Evolutionary conservation across 23 red algal species (phyloP).

Genomic region (Gracilariopsis chorda): DNA sequence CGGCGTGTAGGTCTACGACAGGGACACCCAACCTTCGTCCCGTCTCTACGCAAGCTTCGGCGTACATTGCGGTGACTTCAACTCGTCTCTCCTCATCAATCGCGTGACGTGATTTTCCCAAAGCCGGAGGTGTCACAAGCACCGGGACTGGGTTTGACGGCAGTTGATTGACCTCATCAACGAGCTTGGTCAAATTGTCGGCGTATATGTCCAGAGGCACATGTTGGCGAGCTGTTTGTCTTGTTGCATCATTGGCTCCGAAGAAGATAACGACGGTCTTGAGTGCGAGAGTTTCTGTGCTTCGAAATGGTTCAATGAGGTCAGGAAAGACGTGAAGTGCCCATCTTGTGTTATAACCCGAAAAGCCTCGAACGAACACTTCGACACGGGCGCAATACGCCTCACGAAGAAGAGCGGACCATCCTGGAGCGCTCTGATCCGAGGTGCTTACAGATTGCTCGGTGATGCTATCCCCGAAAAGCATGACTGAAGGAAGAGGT

Average conservation of each 20-base stretch:
- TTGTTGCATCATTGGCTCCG: conserved; percentile 66
- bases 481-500: conserved; percentile 21
- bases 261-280: conserved; percentile 58
- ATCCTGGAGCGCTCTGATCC: conserved; percentile 22
- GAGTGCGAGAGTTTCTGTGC: background rate
- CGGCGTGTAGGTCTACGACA: conserved; percentile 44
- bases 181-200: conserved; percentile 47
- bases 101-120: background rate
- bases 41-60: conserved; percentile 35
- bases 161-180: conserved; percentile 3
- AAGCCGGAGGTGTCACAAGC: conserved; percentile 43
- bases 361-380: conserved; percentile 60
- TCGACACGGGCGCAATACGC: conserved; percentile 26
- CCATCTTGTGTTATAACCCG: conserved; percentile 68
- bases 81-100: background rate
- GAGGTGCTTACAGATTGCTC: conserved; percentile 8
- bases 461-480: conserved; percentile 63
- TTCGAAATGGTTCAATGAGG: background rate
- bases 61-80: conserved; percentile 22
- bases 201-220: conserved; percentile 55
- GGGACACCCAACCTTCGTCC: conserved; percentile 7
- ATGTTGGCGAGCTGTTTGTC: conserved; percentile 13
- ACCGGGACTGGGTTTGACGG: conserved; percentile 23
- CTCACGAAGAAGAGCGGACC: conserved; percentile 34
- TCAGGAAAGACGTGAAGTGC: conserved; percentile 63